Base-by-base conservation (phyloP, 2,329 filamentous ascomycete species). In the Hymenoscyphus fraxineus region DNA sequence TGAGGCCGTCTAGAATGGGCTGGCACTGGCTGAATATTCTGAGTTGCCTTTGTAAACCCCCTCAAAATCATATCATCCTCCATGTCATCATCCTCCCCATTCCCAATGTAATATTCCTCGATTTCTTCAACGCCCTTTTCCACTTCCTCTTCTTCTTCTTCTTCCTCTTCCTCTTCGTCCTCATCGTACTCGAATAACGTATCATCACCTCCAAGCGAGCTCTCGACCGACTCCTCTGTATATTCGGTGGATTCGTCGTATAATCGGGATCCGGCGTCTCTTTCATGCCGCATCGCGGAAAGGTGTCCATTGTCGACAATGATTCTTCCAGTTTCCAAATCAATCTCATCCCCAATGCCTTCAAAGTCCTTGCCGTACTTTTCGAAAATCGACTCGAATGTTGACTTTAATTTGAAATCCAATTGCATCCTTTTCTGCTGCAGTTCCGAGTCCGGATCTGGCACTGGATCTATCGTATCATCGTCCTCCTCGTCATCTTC, bases 261-360 rank as follows among this genome's bases (percentile, higher is more conserved):
- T 6, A 64, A 59, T 16, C 65, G 63, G 55, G 76, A 63, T 35
- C 82, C 80, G 51, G 76, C 73, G 78, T 85, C 80, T 68, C 83
- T 77, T 74, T 88, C 82, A 77, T 85, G 76, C 73, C 79, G 73
- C 82, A 92, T 86, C 73, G 85, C 76, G 60, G 84, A 76, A 61
- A 97, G 76, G 78, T 98, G 95, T 0, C 95, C 94, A 80, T 97
- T 95, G 76, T 98, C 85, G 63, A 97, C 88, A n/a, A 96, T 83
- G 58, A 98, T 87, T 65, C 91, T 82, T 62, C 92, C 93, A 0
- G 91, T 94, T 59, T 82, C 81, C 64, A 97, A 81, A 76, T 98
- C 92, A 72, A 98, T 93, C 78, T 97, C 93, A 76, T 98, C 94
- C 62, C 89, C 93, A 60, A 94, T 83, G 4, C 88, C 90, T 1